Evolutionary conservation across 83 land plant genomes (phyloP).

Genomic region (Picea abies): DNA sequence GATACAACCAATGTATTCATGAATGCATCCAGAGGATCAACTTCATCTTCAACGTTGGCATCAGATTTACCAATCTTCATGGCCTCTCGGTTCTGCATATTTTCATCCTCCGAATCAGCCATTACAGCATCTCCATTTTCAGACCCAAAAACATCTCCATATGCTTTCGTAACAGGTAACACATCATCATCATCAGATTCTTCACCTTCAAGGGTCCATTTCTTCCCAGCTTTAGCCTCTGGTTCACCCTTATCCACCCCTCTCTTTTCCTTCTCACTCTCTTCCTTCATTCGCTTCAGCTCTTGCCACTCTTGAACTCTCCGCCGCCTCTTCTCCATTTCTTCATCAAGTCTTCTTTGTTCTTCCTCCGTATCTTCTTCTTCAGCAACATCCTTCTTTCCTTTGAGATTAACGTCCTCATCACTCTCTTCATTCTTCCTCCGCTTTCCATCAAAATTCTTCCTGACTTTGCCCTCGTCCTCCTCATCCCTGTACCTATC

Average conservation of each 20-base stretch:
- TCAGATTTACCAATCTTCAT: conserved; percentile 16
- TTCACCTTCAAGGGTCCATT: conserved; percentile 95
- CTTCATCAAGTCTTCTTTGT: conserved; percentile 82
- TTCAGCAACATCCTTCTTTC: conserved; percentile 36
- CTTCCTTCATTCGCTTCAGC: conserved; percentile 78
- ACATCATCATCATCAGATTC: conserved; percentile 89
- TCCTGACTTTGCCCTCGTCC: conserved; percentile 23
- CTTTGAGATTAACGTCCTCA: conserved; percentile 25
- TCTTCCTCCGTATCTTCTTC: conserved; percentile 83
- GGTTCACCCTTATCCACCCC: conserved; percentile 38
- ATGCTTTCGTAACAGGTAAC: neutral
- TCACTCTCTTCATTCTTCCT: conserved; percentile 32
- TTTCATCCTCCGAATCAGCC: conserved; percentile 32
- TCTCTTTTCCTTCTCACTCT: conserved; percentile 64
- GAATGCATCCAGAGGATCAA: conserved; percentile 97
- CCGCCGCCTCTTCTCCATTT: conserved; percentile 86
- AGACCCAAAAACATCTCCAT: conserved; percentile 32
- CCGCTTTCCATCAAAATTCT: conserved; percentile 19
- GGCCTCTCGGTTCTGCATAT: conserved; percentile 8
- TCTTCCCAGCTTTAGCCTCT: conserved; percentile 58
- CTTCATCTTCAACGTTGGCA: conserved; percentile 61
- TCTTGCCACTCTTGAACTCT: conserved; percentile 99
- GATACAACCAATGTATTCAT: conserved; percentile 93
- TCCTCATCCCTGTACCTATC: conserved; percentile 35
- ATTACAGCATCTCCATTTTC: conserved; percentile 42